Base-by-base conservation (phyloP, 2,329 filamentous ascomycete genomes). In the Colletotrichum theobromicola region DNA sequence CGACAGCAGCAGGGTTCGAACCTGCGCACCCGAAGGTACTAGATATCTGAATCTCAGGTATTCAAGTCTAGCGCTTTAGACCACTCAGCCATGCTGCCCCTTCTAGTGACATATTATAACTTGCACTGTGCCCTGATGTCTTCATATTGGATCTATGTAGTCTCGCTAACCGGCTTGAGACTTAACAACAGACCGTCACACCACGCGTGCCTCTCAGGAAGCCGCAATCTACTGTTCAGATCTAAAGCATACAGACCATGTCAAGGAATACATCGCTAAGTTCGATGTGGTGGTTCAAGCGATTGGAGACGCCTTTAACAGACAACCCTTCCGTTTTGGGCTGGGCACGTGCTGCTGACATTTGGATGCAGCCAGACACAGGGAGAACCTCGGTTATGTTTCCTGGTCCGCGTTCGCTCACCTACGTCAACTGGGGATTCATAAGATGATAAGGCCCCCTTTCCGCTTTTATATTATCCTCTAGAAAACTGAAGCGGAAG, bases 1-100 rank as follows among this genome's bases (percentile, higher is more conserved):
- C 70, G 70, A 72, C 70, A 72, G 67, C 70, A 72, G 70, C 70
- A 69, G 70, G 70, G 70, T 72, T 72, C 70, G 70, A 72, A 72
- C 70, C 70, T 72, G 65, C 70, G 70, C 70, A 55, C 32, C 70
- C 70, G 70, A 72, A 72, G 70, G 37, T 55, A 72, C 26, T 32
- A 72, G 70, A 72, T 72, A 5, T 21, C 2, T 5, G 37, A 69
- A 37, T 6, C 3, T 1, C 2, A 18, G 6, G 1, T 10, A 69
- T 72, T 72, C 70, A 72, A 72, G 70, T 72, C 70, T 72, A 32
- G 26, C 70, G 32, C 57, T 42, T 72, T 72, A 68, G 65, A 69
- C 70, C 70, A 72, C 70, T 72, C 70, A 42, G 57, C 32, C 70
- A 72, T 72, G 70, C 67, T 72, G 70, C 53, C 68, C n/a, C 5